These are phyloP conservation scores for Syncephalastrum racemosum DNA, from an alignment of 371 early-diverging fungal genomes.

Conservation along the genomic window DNA sequence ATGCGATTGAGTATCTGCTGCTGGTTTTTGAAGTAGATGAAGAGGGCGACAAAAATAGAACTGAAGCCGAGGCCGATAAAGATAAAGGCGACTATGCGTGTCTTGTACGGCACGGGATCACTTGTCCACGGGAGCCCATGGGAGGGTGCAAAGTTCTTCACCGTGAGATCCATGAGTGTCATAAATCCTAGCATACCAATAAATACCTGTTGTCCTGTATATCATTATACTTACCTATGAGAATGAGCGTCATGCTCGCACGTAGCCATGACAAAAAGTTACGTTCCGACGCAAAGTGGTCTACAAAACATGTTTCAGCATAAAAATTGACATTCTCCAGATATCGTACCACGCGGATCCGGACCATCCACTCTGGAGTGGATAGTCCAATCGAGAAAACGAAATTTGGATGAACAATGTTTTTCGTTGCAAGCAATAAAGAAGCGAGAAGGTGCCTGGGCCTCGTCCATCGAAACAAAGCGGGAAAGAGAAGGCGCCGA, in stretches of 20 bases:
- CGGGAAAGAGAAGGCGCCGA: constrained; percentile 6
- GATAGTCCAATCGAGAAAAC: constrained; percentile 30
- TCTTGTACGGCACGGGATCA: constrained; percentile 18
- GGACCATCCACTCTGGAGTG: constrained; percentile 40
- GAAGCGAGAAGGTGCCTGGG: constrained; percentile 30
- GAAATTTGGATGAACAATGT: constrained; percentile 33
- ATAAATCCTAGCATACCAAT: constrained; percentile 32
- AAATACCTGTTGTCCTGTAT: not conserved
- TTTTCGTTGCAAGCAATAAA: constrained; percentile 29
- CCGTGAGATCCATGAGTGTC: constrained; percentile 33
- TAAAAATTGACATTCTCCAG: no score
- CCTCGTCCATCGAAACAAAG: constrained; percentile 3
- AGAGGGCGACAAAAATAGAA: constrained; percentile 28
- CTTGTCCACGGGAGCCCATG: constrained; percentile 38
- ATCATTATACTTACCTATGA: constrained; percentile 31
- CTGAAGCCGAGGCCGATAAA: constrained; percentile 37
- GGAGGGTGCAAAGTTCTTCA: constrained; percentile 40
- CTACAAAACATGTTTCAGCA: no score
- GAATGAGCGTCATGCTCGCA: constrained; percentile 34
- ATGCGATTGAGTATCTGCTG: constrained; percentile 28
- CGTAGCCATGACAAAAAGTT: constrained; percentile 15
- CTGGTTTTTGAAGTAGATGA: constrained; percentile 41
- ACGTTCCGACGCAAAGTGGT: no score
- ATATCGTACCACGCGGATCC: constrained; percentile 33
- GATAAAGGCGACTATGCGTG: constrained; percentile 30